Conservation (phyloP, 495 filamentous ascomycete species). For the Neurospora pannonica region DNA sequence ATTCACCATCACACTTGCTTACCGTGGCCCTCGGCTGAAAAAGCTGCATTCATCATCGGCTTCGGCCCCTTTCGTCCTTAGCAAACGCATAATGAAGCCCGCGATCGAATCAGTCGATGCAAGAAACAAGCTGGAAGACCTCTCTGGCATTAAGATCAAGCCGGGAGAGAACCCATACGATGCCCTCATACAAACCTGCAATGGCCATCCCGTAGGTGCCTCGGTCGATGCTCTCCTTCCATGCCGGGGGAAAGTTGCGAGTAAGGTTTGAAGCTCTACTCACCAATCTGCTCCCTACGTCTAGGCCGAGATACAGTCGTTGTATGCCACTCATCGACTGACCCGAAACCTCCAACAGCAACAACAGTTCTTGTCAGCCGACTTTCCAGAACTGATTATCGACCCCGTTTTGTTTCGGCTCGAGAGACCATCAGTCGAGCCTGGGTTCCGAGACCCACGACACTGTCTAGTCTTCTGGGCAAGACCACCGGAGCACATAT, state of each 20-base stretch:
- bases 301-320: slow-evolving; percentile 59
- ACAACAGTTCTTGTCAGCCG: slow-evolving; percentile 52
- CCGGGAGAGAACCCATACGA: slow-evolving; percentile 65
- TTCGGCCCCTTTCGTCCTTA: background rate
- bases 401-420: slow-evolving; percentile 69
- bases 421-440: slow-evolving; percentile 47
- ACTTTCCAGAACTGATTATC: slow-evolving; percentile 61
- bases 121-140: slow-evolving; percentile 46
- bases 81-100: slow-evolving; percentile 20
- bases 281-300: background rate
- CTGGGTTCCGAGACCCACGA: slow-evolving; percentile 59
- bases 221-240: slow-evolving; percentile 3
- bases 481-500: slow-evolving; percentile 62
- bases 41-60: background rate
- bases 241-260: background rate
- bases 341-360: slow-evolving; percentile 64
- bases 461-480: slow-evolving; percentile 85
- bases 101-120: slow-evolving; percentile 32
- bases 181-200: slow-evolving; percentile 54
- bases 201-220: slow-evolving; percentile 47
- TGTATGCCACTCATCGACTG: slow-evolving; percentile 63
- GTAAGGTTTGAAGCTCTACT: background rate
- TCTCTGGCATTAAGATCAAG: slow-evolving; percentile 40
- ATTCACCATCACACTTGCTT: background rate
- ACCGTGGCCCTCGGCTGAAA: background rate